These are phyloP conservation scores for Sporothrix luriei DNA, from an alignment of 2,329 filamentous ascomycete genomes.

Conservation along the genomic window DNA sequence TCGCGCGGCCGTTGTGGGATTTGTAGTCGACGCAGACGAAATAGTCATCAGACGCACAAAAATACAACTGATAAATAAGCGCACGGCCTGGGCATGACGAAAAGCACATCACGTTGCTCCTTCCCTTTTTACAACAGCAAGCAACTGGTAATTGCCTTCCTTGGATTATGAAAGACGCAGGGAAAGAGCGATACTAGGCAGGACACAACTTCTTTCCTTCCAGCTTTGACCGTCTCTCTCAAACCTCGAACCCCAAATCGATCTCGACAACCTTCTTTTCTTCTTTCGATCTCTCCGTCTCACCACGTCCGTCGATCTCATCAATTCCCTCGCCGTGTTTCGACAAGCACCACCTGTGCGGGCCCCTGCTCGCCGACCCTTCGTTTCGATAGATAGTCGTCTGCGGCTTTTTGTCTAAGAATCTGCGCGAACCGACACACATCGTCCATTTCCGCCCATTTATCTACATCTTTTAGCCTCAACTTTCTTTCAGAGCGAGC, in stretches of 20 bases:
- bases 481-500: no score
- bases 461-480: neutral
- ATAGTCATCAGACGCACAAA: neutral
- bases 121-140: slow-evolving; percentile 2
- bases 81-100: slow-evolving; percentile 14
- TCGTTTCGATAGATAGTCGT: neutral
- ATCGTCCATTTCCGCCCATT: neutral
- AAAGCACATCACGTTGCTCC: neutral
- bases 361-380: neutral
- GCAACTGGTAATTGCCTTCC: neutral
- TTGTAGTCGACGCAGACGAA: neutral
- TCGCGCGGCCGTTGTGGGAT: neutral
- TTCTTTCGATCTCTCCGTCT: neutral
- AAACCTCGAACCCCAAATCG: neutral
- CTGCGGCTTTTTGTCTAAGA: neutral
- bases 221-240: no score
- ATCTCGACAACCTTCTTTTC: neutral
- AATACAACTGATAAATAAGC: slow-evolving; percentile 6
- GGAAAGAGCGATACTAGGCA: slow-evolving; percentile 3
- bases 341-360: neutral
- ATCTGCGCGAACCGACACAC: neutral
- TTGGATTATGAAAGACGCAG: neutral
- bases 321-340: slow-evolving; percentile 8
- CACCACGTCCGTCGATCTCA: neutral
- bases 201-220: neutral